Conservation (phyloP, 768 basidiomycete genomes). For the Agrocybe praecox region DNA sequence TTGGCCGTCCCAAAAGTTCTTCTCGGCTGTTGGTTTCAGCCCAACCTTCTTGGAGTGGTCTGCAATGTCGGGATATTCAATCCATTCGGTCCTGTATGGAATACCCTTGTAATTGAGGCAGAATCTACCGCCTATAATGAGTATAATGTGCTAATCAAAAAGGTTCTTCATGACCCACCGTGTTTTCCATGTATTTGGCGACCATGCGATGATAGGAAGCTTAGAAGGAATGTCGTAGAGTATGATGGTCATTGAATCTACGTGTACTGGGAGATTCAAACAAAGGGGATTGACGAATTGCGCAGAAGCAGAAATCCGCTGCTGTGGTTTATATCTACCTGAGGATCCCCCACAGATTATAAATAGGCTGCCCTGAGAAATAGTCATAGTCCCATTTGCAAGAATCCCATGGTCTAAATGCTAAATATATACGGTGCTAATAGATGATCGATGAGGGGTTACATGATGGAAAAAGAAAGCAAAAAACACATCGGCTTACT, state of each 20-base stretch:
- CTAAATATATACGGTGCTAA: too few relatives aligned
- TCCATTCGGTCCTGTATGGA: constrained; percentile 45
- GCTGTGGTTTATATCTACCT: too few relatives aligned
- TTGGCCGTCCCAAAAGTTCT: constrained; percentile 28
- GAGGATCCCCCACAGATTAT: too few relatives aligned
- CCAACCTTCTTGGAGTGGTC: constrained; percentile 31
- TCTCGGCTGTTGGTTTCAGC: constrained; percentile 33
- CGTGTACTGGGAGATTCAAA: too few relatives aligned
- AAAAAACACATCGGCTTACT: too few relatives aligned
- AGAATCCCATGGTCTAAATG: too few relatives aligned
- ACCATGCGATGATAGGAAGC: constrained; percentile 29
- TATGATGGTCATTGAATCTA: constrained; percentile 8
- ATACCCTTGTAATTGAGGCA: constrained; percentile 30
- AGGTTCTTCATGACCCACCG: constrained; percentile 20
- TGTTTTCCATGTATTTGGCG: constrained; percentile 36
- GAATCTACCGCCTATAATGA: constrained; percentile 17
- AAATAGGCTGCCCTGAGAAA: too few relatives aligned
- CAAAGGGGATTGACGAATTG: too few relatives aligned
- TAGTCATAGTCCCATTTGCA: too few relatives aligned
- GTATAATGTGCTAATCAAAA: not conserved
- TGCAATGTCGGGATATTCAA: constrained; percentile 49
- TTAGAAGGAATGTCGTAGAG: constrained; percentile 41
- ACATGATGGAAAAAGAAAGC: too few relatives aligned
- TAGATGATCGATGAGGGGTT: too few relatives aligned
- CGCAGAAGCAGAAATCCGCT: too few relatives aligned